A percentile compares a stretch with the other conserved stretches of the same genome.
Conservation (phyloP, 1,284 basidiomycete genomes). For the Puccinia brachypodii region DNA sequence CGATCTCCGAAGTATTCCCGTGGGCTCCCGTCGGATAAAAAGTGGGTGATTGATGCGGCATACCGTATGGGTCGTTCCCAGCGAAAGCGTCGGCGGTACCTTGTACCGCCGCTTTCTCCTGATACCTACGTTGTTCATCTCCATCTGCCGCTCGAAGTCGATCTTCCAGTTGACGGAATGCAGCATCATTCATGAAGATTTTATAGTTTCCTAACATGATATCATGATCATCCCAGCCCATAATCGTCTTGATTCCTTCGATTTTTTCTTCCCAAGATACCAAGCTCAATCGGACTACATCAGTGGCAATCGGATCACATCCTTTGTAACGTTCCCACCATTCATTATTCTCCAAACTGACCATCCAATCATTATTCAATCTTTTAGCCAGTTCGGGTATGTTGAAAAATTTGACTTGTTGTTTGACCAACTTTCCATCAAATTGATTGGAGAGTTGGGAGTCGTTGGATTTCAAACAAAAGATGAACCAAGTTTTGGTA, state of each 20-base stretch:
- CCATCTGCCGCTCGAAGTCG: constrained; percentile 75
- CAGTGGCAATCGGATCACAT: constrained; percentile 59
- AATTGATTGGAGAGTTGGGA: constrained; percentile 89
- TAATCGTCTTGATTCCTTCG: constrained; percentile 62
- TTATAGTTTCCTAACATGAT: constrained; percentile 77
- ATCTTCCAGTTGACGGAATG: constrained; percentile 89
- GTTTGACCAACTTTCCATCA: constrained; percentile 85
- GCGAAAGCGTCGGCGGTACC: constrained; percentile 72
- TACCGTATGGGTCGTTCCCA: constrained; percentile 65
- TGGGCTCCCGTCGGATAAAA: constrained; percentile 56
- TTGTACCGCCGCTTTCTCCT: constrained; percentile 66
- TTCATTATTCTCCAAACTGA: constrained; percentile 81
- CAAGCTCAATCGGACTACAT: constrained; percentile 56
- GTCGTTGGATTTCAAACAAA: constrained; percentile 92
- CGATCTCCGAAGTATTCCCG: constrained; percentile 57
- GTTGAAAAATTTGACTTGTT: constrained; percentile 80
- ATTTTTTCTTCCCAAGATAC: constrained; percentile 58
- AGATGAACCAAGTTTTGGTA: constrained; percentile 85
- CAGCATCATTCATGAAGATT: constrained; percentile 82
- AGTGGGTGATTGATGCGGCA: constrained; percentile 60
- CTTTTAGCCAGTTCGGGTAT: constrained; percentile 75
- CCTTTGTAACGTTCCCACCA: constrained; percentile 77
- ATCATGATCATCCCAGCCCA: constrained; percentile 71
- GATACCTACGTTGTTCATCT: constrained; percentile 67
- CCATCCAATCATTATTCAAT: constrained; percentile 69